Conservation (phyloP, 306 rosid genomes). For the Vigna hirtella region DNA sequence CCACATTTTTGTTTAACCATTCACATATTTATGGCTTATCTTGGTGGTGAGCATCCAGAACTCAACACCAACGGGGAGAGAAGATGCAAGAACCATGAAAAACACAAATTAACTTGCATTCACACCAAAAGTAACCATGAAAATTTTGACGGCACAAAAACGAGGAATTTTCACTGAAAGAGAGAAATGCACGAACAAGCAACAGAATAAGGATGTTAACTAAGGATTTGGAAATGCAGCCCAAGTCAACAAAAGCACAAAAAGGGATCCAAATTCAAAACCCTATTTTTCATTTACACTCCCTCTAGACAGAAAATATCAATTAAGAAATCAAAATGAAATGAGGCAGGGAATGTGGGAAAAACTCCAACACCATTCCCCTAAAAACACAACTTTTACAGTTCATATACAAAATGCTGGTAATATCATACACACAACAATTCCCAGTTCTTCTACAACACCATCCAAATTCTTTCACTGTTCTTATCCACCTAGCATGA, state of each 20-base stretch:
- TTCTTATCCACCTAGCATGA: constrained; percentile 1
- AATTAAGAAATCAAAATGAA: constrained; percentile 17
- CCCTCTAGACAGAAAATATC: constrained; percentile 10
- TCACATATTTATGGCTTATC: background rate
- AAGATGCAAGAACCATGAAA: constrained; percentile 5
- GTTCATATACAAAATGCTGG: background rate
- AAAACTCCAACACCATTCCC: background rate
- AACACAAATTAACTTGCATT: background rate
- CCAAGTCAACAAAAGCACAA: background rate
- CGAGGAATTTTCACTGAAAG: constrained; percentile 26
- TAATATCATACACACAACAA: background rate
- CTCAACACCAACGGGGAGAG: background rate
- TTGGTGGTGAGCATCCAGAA: background rate
- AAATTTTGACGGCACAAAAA: constrained; percentile 1
- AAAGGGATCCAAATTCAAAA: constrained; percentile 1
- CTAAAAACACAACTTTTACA: background rate
- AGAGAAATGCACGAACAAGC: constrained; percentile 13
- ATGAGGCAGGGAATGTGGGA: background rate
- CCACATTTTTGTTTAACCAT: constrained; percentile 4
- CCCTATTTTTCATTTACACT: background rate
- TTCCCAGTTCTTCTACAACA: constrained; percentile 1
- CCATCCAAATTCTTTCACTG: background rate
- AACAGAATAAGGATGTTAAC: background rate
- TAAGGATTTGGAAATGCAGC: constrained; percentile 48
- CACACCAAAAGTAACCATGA: constrained; percentile 21